Conservation (phyloP, 805 yeast species). For the Yamadazyma kitorensis region DNA sequence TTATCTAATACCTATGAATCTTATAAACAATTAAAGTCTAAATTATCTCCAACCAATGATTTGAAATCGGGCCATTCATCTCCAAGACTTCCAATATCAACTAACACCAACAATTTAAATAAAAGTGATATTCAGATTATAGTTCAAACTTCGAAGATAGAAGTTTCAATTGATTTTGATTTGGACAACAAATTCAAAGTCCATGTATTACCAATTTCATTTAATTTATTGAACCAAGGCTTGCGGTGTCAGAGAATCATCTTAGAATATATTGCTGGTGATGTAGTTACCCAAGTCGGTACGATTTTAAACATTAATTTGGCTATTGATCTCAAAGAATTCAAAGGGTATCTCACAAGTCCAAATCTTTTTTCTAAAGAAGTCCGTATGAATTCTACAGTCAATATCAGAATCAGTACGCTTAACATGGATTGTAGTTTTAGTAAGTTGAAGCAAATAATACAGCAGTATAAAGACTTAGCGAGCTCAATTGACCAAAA, state of each 20-base stretch:
- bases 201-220: slow-evolving; percentile 44
- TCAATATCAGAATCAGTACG: slow-evolving; percentile 7
- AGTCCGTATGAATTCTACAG: slow-evolving; percentile 14
- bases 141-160: slow-evolving; percentile 40
- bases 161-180: slow-evolving; percentile 20
- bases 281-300: slow-evolving; percentile 12
- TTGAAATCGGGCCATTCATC: too few species aligned
- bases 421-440: slow-evolving; percentile 5
- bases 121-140: slow-evolving; percentile 21
- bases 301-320: slow-evolving; percentile 25
- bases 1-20: slow-evolving; percentile 4
- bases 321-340: slow-evolving; percentile 20
- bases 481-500: not conserved
- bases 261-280: slow-evolving; percentile 2
- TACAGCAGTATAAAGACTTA: slow-evolving; percentile 1
- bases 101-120: too few species aligned
- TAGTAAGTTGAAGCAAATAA: not conserved
- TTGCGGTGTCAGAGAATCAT: slow-evolving; percentile 28
- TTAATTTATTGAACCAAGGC: slow-evolving; percentile 29
- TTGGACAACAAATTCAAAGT: slow-evolving; percentile 18
- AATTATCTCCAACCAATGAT: too few species aligned
- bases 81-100: too few species aligned
- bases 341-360: slow-evolving; percentile 21
- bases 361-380: slow-evolving; percentile 18
- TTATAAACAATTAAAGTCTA: slow-evolving; percentile 5